Evolutionary conservation across 371 early-diverging fungal genomes (phyloP).

Genomic region (Lichtheimia ramosa): DNA sequence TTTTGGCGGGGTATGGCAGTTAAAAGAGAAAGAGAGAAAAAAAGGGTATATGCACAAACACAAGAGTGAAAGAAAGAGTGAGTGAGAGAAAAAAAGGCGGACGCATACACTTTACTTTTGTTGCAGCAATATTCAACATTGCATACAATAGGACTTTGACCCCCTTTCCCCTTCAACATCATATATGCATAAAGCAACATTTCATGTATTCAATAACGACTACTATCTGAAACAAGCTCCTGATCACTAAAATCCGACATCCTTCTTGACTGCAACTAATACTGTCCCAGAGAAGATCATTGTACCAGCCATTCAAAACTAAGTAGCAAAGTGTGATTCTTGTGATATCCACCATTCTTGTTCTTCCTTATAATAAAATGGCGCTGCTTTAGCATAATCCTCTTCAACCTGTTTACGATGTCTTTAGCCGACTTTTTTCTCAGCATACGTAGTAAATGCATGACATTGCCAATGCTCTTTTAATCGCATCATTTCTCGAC

Average conservation of each 20-base stretch:
- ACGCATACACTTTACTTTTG: neutral
- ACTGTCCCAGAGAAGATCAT: slow-evolving; percentile 36
- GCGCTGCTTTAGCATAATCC: slow-evolving; percentile 57
- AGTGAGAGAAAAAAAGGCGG: neutral
- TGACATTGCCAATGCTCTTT: slow-evolving; percentile 11
- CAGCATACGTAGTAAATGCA: neutral
- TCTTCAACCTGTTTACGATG: neutral
- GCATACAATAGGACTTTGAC: neutral
- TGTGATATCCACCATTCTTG: no score
- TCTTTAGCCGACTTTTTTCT: no score
- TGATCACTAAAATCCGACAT: no score
- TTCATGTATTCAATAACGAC: no score
- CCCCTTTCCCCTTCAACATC: neutral
- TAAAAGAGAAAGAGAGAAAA: neutral
- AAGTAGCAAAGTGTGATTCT: no score
- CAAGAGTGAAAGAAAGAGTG: neutral
- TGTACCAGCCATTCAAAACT: slow-evolving; percentile 70
- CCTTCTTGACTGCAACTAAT: no score
- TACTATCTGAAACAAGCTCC: no score
- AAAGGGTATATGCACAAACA: slow-evolving; percentile 1
- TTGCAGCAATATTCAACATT: slow-evolving; percentile 1
- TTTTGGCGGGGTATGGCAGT: neutral
- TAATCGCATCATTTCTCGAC: neutral
- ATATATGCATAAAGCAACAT: no score
- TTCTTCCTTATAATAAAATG: slow-evolving; percentile 58